Base-by-base conservation (phyloP, 805 yeast species). In the Isabelozyma heimii region DNA sequence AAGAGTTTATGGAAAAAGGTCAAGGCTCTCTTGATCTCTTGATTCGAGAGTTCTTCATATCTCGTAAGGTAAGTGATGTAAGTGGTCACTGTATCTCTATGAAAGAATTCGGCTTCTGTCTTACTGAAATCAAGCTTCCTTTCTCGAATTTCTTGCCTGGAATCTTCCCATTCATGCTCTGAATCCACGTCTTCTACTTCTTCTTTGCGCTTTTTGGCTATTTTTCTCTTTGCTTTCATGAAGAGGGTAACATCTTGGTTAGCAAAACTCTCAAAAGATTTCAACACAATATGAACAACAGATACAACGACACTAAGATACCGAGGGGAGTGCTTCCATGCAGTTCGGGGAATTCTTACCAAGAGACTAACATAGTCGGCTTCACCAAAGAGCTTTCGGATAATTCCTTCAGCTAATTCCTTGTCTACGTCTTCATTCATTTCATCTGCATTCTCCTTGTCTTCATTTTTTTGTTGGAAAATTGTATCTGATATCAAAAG, bases 1-100 rank as follows among this genome's bases (percentile, higher is more conserved):
- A 90, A 82, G 1, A 89, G 66, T 28, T 88, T 72, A 59, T 88
- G 89, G 59, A 91, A 83, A 59, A 81, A 92, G 0, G 85, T 72
- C 8, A 94, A 61, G 9, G 86, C 83, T 43, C 78, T 75, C 54
- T 83, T 84, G 42, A 92, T 68, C 44, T 83, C 84, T 10, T 69
- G 74, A 47, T 82, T 82, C 1, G 77, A 65, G 35, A 91, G 65
- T 49, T 89, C 96, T 45, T 70, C 72, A 61, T 76, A 89, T 51
- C 84, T 73, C 8, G 78, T 68, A 40, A 92, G 72, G 49, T 79
- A 81, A 45, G 76, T 77, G 47, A 88, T 79, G 59, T 85, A 89
- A 0, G 90, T 77, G 41, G 84, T 76, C 2, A 92, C 79, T 1
- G 84, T 81, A 0, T 75, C 71, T 28, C 84, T 85, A 50, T 83